These are phyloP conservation scores for Serendipita sp. DNA, from an alignment of 768 basidiomycete species.

Conservation along the genomic window DNA sequence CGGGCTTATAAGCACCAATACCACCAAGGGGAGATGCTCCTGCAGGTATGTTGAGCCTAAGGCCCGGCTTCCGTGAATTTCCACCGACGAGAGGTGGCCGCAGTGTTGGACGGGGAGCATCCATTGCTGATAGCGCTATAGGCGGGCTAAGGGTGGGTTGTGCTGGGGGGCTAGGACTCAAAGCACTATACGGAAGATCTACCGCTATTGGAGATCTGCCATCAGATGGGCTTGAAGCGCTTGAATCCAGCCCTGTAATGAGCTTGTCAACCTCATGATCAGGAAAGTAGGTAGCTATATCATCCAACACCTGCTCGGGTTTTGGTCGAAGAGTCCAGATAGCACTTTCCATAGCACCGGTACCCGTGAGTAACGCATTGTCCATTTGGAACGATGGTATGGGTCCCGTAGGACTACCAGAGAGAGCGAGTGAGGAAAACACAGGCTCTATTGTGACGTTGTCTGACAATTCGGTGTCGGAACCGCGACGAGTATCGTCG, in stretches of 20 bases:
- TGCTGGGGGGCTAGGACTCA: not conserved
- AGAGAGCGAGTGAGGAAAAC: slow-evolving; percentile 11
- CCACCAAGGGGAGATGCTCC: no score
- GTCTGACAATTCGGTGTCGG: no score
- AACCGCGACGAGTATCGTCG: slow-evolving; percentile 30
- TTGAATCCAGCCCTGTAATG: slow-evolving; percentile 59
- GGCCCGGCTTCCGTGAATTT: no score
- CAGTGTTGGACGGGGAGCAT: no score
- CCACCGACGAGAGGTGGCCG: no score
- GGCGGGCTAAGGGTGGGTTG: no score
- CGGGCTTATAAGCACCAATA: no score
- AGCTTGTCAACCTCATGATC: slow-evolving; percentile 92
- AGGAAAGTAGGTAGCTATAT: slow-evolving; percentile 89
- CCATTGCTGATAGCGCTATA: no score
- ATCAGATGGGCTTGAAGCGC: slow-evolving; percentile 21
- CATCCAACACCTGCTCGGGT: slow-evolving; percentile 84
- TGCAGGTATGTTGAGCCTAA: no score
- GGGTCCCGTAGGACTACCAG: not conserved
- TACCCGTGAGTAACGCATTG: slow-evolving; percentile 21
- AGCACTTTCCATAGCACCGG: slow-evolving; percentile 48
- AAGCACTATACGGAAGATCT: slow-evolving; percentile 24
- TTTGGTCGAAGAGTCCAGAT: slow-evolving; percentile 84
- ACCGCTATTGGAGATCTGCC: slow-evolving; percentile 58
- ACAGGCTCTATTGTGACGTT: slow-evolving; percentile 11
- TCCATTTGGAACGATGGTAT: no score